A percentile compares a stretch with the other conserved stretches of the same genome.
phyloP scores from a whole-genome alignment of 257 asterid genomes.

The Solanum arcanum region DNA sequence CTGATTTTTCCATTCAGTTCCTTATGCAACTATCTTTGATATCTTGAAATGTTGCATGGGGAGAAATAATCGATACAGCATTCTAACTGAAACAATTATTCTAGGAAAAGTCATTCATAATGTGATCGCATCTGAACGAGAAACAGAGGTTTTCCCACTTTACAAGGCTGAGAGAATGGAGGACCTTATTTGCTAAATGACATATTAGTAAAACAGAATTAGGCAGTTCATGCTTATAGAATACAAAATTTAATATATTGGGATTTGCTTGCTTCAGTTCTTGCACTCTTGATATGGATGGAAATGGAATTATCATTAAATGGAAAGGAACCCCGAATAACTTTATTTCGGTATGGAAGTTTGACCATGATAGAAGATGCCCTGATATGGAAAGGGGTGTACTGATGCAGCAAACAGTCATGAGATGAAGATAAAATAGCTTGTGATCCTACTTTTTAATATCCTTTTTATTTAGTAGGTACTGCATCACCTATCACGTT shows the following conservation, averaged over 20 bases:
- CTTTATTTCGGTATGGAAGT: not conserved
- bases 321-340: conserved; percentile 28
- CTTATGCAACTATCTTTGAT: conserved; percentile 13
- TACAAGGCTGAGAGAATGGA: not conserved
- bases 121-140: not conserved
- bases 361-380: not conserved
- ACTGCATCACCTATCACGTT: not conserved
- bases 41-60: not conserved
- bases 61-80: not conserved
- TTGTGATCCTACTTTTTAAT: not conserved
- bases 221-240: not conserved
- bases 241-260: not conserved
- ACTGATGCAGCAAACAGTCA: not conserved
- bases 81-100: not conserved
- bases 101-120: not conserved
- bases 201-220: not conserved
- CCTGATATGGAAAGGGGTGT: not conserved
- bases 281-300: conserved; percentile 15
- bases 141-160: not conserved
- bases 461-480: not conserved
- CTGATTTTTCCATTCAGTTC: not conserved
- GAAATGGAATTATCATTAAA: conserved; percentile 21
- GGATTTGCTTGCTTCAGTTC: not conserved
- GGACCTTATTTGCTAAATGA: not conserved
- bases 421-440: not conserved